Base-by-base conservation (phyloP, 75 land plant genomes). In the Selaginella moellendorffii region DNA sequence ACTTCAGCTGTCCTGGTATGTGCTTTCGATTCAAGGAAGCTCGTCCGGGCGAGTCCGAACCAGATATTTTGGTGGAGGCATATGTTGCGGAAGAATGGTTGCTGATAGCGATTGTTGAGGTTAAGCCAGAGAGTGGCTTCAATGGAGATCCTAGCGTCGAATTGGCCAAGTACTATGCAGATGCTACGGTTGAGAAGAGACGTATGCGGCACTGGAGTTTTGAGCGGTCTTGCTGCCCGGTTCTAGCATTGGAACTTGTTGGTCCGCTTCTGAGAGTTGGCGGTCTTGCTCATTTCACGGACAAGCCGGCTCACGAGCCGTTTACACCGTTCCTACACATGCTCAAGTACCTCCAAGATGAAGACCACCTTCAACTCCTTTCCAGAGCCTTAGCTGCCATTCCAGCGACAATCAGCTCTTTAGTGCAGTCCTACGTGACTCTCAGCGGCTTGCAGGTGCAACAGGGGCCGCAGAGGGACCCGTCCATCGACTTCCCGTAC, bases 401-500 rank as follows among this genome's bases (percentile, higher is more conserved):
- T 36, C 46, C 46, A 36, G 46, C 46, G 46, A 36, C 46, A 36
- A 36, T 36, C 46, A 36, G 46, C 46, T 36, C 46, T 36, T 36
- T 36, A 36, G 46, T 36, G 46, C 46, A 36, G 46, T 36, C 46
- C 46, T 36, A 36, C 46, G 14, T 36, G 46, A 14, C 46, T 36
- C 46, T 36, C 46, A 36, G 46, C 46, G 46, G 46, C 46, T 36
- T 36, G 46, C 46, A 36, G 46, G 46, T 36, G 46, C 46, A 36
- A 14, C 46, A 36, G 46, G 46, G 5, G 46, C 46, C 5, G 46
- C 46, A 36, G 46, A 36, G 46, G 46, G 46, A 36, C 14, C 46
- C 46, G 46, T 36, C 46, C 46, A 36, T 36, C 46, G 46, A 36
- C 46, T 36, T 5, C 46, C 46, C 46, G 46, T 36, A 36, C 46